phyloP scores from a whole-genome alignment of 2,329 filamentous ascomycete genomes.

The Purpureocillium lavendulum region DNA sequence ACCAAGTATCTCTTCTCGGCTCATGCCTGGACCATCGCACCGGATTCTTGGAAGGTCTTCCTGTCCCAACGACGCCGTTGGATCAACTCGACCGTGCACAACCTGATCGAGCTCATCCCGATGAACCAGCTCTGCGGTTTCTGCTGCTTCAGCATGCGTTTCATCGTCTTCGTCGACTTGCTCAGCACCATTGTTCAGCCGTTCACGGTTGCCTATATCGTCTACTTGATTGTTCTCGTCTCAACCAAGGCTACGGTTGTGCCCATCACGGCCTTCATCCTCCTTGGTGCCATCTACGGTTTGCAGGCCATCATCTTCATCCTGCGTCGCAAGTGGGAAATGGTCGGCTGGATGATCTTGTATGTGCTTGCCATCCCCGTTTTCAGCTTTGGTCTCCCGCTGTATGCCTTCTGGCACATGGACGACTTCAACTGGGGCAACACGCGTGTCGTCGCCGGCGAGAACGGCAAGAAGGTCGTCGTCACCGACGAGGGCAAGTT shows the following conservation, averaged over 20 bases:
- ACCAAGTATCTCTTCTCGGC: constrained; percentile 93
- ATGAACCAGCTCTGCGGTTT: constrained; percentile 94
- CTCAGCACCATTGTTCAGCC: constrained; percentile 88
- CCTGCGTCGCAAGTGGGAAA: constrained; percentile 93
- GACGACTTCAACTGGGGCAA: constrained; percentile 99
- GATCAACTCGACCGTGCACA: constrained; percentile 99
- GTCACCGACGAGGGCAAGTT: constrained; percentile 98
- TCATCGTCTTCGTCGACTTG: constrained; percentile 90
- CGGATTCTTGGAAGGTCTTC: constrained; percentile 90
- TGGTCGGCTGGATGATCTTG: constrained; percentile 98
- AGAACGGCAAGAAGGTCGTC: constrained; percentile 84
- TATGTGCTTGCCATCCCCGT: constrained; percentile 88
- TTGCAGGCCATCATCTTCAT: constrained; percentile 97
- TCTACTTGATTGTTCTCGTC: constrained; percentile 77
- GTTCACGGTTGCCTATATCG: constrained; percentile 81
- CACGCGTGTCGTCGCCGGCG: constrained; percentile 92
- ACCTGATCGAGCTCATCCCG: constrained; percentile 90
- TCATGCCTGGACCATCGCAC: constrained; percentile 94
- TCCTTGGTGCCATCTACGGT: constrained; percentile 94
- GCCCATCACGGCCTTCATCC: constrained; percentile 78
- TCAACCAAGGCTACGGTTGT: constrained; percentile 53
- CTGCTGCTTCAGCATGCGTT: constrained; percentile 99
- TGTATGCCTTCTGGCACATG: constrained; percentile 99
- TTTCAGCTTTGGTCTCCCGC: constrained; percentile 80
- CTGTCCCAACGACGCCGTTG: constrained; percentile 96